Evolutionary conservation across 257 asterid species (phyloP), one percentile per base, ranked within the genome.

Genomic region (Eucommia ulmoides): DNA sequence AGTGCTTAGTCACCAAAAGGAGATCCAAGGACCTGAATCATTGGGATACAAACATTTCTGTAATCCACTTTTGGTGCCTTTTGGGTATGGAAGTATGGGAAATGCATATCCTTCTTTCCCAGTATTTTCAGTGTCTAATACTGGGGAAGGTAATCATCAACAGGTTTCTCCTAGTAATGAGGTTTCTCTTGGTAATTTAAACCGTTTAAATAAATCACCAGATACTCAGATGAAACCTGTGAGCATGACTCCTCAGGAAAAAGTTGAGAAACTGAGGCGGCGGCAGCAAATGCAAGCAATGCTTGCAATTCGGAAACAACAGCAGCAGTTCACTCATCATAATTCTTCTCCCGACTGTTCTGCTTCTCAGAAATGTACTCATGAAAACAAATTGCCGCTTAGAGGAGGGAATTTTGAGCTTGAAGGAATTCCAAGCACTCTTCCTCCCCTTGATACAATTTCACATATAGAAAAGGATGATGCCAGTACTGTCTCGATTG

Each of bases 231-330:
- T 35, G 35, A 65, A 50, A 55, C 76, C 83, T 57, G 71, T 75
- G 49, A 56, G 56, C 26, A 88, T 88, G 97, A 77, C 97, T 2
- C 97, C 97, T 20, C 79, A 55, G 65, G 97, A 82, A 73, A 88
- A 88, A 64, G 73, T 88, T 52, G 94, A 84, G 56, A 88, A 88
- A 75, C 58, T 88, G 49, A 79, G 95, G 69, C 70, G 83, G 62
- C 70, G 88, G 60, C 97, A 88, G 72, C 94, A 88, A 66, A 75
- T 82, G 88, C 68, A 93, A 64, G 97, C 94, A 49, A 80, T 78
- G 61, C 78, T 82, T 59, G 97, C 93, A 41, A 88, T 84, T 62
- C 93, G 80, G 63, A 82, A 74, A 58, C 95, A 88, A 65, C 95
- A 77, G 64, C 78, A 66, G 72, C 80, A 82, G 60, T 79, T 88